Evolutionary conservation across 78 protist species (phyloP), one percentile per base, ranked within the genome.

Genomic region (Dictyostelium intermedium): DNA sequence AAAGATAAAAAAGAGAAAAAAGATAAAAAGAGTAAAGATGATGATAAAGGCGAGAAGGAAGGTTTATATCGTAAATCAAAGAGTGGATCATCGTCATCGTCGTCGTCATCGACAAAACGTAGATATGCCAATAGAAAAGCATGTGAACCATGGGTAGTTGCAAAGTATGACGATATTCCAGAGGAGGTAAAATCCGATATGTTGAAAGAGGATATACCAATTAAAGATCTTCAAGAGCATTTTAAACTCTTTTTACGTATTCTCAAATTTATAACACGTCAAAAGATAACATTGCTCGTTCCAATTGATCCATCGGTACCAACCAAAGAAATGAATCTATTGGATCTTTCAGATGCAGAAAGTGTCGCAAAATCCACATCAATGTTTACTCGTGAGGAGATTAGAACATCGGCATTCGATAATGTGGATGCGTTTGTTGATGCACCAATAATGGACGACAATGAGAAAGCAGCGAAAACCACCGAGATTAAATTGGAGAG

Each of bases 41-140:
- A 35, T 6, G 72, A 20, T 18, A 69, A 45, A 0, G 1, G 10
- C 11, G 84, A 79, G 30, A 47, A 45, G 6, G 84, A 79, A 30
- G 94, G 94, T 47, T 27, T 89, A 23, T 89, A 61, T 66, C 50
- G 74, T 18, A 43, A 81, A 11, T 80, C 87, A 6, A 78, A 70
- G 9, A 56, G 84, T 56, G 18, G n/a, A 5, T 70, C 78, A 30
- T 70, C 78, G 0, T 60, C 70, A 3, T 61, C 43, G n/a, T 39
- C 70, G 8, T 63, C 73, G 5, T 37, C 60, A 25, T 61, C 87
- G 1, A 63, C 39, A 1, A 89, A 80, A 66, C 66, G 82, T 37
- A 83, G 94, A 79, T 89, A 89, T 50, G 94, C 94, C n/a, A 89
- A 89, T 66, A 60, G 94, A 80, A 89, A 89, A 61, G 18, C 56